Evolutionary conservation across 352 stramenopile species (phyloP).

Genomic region (Phytopythium helicoides): DNA sequence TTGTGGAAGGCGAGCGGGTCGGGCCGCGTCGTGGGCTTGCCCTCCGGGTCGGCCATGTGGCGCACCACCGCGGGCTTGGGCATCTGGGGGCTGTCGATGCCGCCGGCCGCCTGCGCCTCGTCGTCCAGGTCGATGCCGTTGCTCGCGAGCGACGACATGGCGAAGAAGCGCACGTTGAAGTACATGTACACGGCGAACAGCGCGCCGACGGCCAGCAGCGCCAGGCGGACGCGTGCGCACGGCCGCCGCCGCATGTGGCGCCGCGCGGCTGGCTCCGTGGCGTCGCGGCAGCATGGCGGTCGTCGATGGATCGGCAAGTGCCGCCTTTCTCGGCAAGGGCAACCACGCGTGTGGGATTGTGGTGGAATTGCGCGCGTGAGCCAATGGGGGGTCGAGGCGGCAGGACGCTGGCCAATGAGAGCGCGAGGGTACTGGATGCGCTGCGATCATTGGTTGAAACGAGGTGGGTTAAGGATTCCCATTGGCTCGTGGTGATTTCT

Average conservation of each 20-base stretch:
- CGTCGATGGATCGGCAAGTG: too few relatives aligned
- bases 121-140: constrained; percentile 18
- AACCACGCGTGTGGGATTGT: too few relatives aligned
- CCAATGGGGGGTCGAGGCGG: too few relatives aligned
- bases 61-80: background rate
- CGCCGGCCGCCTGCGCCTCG: constrained; percentile 2
- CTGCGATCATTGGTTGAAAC: too few relatives aligned
- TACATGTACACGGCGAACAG: constrained; percentile 60
- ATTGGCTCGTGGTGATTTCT: too few relatives aligned
- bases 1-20: constrained; percentile 23
- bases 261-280: background rate
- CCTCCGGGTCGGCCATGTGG: background rate
- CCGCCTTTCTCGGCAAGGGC: too few relatives aligned
- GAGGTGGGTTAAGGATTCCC: too few relatives aligned
- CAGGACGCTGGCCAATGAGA: too few relatives aligned
- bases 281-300: background rate
- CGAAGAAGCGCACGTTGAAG: constrained; percentile 68
- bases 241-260: background rate
- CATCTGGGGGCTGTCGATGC: constrained; percentile 7
- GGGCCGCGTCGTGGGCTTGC: constrained; percentile 3
- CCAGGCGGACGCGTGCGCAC: background rate
- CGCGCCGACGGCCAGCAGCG: constrained; percentile 22
- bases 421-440: too few relatives aligned
- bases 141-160: constrained; percentile 22
- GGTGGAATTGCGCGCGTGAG: too few relatives aligned